These are phyloP conservation scores for Syzygium oleosum DNA, from an alignment of 345 rosid species.

Conservation along the genomic window DNA sequence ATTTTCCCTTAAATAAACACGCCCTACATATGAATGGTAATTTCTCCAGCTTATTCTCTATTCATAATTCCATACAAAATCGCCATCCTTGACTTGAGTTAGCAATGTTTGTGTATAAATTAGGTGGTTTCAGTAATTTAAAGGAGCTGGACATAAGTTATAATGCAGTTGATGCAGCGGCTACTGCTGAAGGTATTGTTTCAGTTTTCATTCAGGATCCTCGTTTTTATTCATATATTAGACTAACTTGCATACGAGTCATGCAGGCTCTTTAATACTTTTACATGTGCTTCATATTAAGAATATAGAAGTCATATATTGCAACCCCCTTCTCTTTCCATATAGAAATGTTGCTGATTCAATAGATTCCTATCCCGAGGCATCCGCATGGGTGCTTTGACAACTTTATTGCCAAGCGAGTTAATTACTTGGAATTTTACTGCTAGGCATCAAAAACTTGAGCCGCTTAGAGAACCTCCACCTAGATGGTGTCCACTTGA, in stretches of 20 bases:
- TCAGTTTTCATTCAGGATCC: fast-evolving
- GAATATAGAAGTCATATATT: too few relatives aligned
- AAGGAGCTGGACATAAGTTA: not conserved
- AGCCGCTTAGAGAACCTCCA: not conserved
- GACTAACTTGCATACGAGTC: fast-evolving
- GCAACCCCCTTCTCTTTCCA: too few relatives aligned
- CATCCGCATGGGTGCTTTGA: fast-evolving
- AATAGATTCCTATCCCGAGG: too few relatives aligned
- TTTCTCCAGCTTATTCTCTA: too few relatives aligned
- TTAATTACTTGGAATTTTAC: not conserved
- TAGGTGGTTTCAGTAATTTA: fast-evolving
- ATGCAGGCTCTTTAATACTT: too few relatives aligned
- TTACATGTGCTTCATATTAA: too few relatives aligned
- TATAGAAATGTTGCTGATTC: too few relatives aligned
- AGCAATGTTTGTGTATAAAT: not conserved
- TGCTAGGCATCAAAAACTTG: not conserved
- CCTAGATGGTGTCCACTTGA: not conserved
- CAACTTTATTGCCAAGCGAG: not conserved
- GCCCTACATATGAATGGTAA: too few relatives aligned
- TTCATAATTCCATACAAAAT: too few relatives aligned
- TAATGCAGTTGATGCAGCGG: fast-evolving
- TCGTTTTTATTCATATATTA: fast-evolving
- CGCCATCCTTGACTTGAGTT: not conserved
- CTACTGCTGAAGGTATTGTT: fast-evolving
- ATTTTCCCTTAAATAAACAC: too few relatives aligned